Evolutionary conservation across 345 rosid species (phyloP), one percentile per base, ranked within the genome.

Genomic region (Acer campestre): DNA sequence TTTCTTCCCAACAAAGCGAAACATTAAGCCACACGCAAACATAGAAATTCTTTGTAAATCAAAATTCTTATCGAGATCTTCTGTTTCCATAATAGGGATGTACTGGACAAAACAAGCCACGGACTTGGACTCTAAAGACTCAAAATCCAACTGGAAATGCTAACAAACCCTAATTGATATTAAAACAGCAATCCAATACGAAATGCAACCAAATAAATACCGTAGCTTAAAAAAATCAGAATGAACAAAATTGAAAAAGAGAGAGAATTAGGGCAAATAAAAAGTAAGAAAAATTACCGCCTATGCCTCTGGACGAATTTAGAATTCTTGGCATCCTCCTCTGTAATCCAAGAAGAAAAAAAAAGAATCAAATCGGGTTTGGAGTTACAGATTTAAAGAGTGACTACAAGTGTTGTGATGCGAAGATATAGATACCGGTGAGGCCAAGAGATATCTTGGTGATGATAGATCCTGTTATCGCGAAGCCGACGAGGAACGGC

Each of bases 401-500:
- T 40, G 55, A 61, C 22, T 23, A 2, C 0, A 42, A 42, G 53
- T 11, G 29, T 49, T 20, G 55, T 49, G 55, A 51, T 16, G 11
- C n/a, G n/a, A 16, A 53, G 11, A 53, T 16, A 53, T 23, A 27
- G 18, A 6, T 84, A 94, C 98, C 98, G 1, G 97, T 87, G 75
- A 94, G 87, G 59, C 98, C 77, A 71, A 88, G 88, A 55, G 95
- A 80, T n/a, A 90, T 46, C 84, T 93, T 93, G 87, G 97, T 90
- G 89, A 95, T 86, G 62, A 93, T 10, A 49, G 85, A n/a, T 10
- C 98, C 97, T 73, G 95, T 90, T 22, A 90, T 51, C 38, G 94
- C 95, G 76, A 95, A 95, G 10, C 98, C 95, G n/a, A 86, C 94
- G n/a, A 95, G 81, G 71, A 95, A 95, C 0, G 98, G 97, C 98